Evolutionary conservation across 2,329 filamentous ascomycete genomes (phyloP), one percentile per base, ranked within the genome.

Genomic region (Myriosclerotinia curreyana): DNA sequence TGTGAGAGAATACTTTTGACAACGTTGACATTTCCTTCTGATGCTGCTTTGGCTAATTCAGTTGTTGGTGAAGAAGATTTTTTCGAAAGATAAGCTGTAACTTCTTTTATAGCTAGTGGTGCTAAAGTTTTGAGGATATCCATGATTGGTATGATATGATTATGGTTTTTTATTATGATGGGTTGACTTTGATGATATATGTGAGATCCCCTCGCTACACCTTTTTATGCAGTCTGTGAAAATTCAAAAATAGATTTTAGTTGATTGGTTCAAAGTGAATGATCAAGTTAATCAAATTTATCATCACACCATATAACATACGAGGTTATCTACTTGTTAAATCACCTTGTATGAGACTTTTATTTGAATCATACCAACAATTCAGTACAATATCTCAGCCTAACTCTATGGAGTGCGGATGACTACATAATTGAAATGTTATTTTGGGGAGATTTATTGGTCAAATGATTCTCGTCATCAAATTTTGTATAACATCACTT

Each of bases 41-140:
- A 17, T 12, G 67, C 66, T 15, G 56, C 61, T 1, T 49, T 58
- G 2, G 67, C 67, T 17, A 70, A 61, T 17, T 68, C 53, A 4
- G 50, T 38, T 4, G 61, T 42, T 17, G 66, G 66, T 4, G 61
- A 50, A 28, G 36, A 53, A 4, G 59, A 17, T n/a, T n/a, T 52
- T 38, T 48, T 48, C 9, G 46, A 48, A 48, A 56, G 36, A 28
- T 56, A 56, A 28, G 22, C 42, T 22, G 53, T 42, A 28, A n/a
- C 53, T 40, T 42, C 25, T 20, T 56, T 56, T 31, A 56, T 38
- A 15, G 53, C 53, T 4, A 56, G 53, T 14, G 53, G 53, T 17
- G 36, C 42, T 4, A 56, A 31, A 42, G 53, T 56, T 28, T 38
- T 56, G 38, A 42, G n/a, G n/a, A 56, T 36, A 5, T 62, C 50